phyloP scores from a whole-genome alignment of 2,329 filamentous ascomycete genomes.

The Paramyrothecium sp. region DNA sequence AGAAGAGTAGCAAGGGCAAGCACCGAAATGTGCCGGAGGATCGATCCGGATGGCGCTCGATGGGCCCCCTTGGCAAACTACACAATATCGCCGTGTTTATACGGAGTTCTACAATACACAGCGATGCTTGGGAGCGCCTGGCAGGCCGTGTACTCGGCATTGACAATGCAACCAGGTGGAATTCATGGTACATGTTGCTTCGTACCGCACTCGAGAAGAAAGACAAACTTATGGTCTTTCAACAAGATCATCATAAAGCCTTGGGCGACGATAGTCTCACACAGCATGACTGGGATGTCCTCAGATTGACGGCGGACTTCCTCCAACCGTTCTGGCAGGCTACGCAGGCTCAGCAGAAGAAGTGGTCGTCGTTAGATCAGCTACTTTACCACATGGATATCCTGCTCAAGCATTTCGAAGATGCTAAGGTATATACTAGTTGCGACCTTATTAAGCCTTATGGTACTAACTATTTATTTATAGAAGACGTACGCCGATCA shows the following conservation, averaged over 20 bases:
- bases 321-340: conserved; percentile 6
- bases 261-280: conserved; percentile 1
- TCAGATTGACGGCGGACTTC: conserved; percentile 4
- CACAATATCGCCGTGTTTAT: neutral
- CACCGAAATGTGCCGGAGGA: neutral
- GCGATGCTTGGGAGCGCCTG: neutral
- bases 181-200: conserved; percentile 1
- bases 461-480: neutral
- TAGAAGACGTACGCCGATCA: neutral
- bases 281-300: conserved; percentile 5
- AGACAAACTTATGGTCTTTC: neutral
- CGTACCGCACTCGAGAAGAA: neutral
- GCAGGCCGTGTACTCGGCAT: neutral
- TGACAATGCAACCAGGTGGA: neutral
- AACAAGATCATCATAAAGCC: neutral
- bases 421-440: neutral
- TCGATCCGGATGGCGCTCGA: neutral
- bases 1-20: neutral
- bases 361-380: conserved; percentile 1
- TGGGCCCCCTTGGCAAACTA: neutral
- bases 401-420: conserved; percentile 4
- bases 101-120: neutral
- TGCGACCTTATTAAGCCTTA: neutral
- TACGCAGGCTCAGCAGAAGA: neutral
- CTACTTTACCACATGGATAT: conserved; percentile 1